A percentile compares a stretch with the other conserved stretches of the same genome.
These are phyloP conservation scores for Microdochium nivale DNA, from an alignment of 2,329 filamentous ascomycete species.

Conservation along the genomic window DNA sequence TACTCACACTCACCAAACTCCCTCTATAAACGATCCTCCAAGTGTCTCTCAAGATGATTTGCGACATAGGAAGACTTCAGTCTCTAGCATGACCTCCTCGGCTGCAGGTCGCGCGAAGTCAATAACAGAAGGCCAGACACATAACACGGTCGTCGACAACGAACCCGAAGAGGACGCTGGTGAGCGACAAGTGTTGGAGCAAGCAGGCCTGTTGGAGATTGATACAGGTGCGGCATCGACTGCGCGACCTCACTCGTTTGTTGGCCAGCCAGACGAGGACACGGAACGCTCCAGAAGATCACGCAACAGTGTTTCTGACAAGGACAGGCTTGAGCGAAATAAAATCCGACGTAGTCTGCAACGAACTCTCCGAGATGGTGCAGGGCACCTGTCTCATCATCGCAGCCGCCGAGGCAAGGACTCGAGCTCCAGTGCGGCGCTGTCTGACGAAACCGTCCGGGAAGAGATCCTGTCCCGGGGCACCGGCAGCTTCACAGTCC, in stretches of 20 bases:
- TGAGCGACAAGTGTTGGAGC: constrained; percentile 59
- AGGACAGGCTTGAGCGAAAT: constrained; percentile 47
- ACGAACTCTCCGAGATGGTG: constrained; percentile 78
- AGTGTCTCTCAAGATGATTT: constrained; percentile 22
- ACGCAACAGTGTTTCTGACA: constrained; percentile 23
- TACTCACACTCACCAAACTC: constrained; percentile 29
- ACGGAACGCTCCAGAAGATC: constrained; percentile 26
- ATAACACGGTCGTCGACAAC: constrained; percentile 23
- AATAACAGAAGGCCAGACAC: constrained; percentile 20
- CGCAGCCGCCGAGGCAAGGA: constrained; percentile 73
- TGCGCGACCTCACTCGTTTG: background rate
- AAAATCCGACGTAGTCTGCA: constrained; percentile 82
- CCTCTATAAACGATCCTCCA: constrained; percentile 34
- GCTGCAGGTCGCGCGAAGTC: constrained; percentile 17
- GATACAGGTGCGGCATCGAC: constrained; percentile 25
- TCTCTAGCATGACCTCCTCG: constrained; percentile 23
- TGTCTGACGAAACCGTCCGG: constrained; percentile 40
- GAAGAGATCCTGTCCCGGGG: constrained; percentile 68
- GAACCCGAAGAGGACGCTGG: constrained; percentile 51
- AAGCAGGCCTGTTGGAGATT: constrained; percentile 54
- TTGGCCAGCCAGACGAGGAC: constrained; percentile 23
- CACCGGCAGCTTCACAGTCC: constrained; percentile 86
- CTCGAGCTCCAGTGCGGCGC: constrained; percentile 48
- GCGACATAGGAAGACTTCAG: constrained; percentile 29
- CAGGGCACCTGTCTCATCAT: constrained; percentile 55